A percentile compares a stretch with the other conserved stretches of the same genome.
phyloP scores from a whole-genome alignment of 495 filamentous ascomycete species.

The Parathielavia hyrcaniae region DNA sequence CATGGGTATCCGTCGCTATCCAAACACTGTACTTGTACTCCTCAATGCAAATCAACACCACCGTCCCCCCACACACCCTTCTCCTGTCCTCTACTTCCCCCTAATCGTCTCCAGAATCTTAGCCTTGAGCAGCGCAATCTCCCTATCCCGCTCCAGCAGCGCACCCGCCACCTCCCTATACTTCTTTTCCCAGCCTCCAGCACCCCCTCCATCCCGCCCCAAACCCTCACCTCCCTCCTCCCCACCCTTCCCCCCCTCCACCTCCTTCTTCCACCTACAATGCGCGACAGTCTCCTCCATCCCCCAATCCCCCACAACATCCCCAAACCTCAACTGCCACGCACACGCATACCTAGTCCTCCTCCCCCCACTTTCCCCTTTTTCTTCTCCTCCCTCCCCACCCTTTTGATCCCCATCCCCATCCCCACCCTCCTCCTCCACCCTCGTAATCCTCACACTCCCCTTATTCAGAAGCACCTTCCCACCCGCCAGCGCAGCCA shows the following conservation, averaged over 20 bases:
- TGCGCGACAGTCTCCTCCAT: conserved; percentile 46
- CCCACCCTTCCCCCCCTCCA: conserved; percentile 8
- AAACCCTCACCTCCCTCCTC: conserved; percentile 12
- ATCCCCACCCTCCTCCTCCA: conserved; percentile 18
- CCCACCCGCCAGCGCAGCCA: conserved; percentile 46
- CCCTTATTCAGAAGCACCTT: conserved; percentile 37
- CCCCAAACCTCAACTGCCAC: conserved; percentile 46
- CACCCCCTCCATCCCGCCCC: conserved; percentile 1
- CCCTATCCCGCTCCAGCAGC: conserved; percentile 29
- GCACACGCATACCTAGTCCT: conserved; percentile 38
- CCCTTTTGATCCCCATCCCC: too few relatives aligned
- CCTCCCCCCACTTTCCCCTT: conserved; percentile 4
- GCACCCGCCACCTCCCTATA: conserved; percentile 33
- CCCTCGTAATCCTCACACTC: conserved; percentile 34
- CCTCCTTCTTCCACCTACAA: conserved; percentile 30
- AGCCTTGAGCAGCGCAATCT: conserved; percentile 24
- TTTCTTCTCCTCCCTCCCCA: too few relatives aligned
- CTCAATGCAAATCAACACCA: neutral
- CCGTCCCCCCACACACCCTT: too few relatives aligned
- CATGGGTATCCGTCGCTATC: neutral
- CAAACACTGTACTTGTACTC: too few relatives aligned
- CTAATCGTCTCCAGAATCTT: conserved; percentile 25
- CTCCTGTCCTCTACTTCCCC: too few relatives aligned
- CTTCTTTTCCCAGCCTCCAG: conserved; percentile 38
- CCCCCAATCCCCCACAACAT: conserved; percentile 39